These are phyloP conservation scores for Petunia axillaris DNA, from an alignment of 257 asterid species.

Conservation along the genomic window DNA sequence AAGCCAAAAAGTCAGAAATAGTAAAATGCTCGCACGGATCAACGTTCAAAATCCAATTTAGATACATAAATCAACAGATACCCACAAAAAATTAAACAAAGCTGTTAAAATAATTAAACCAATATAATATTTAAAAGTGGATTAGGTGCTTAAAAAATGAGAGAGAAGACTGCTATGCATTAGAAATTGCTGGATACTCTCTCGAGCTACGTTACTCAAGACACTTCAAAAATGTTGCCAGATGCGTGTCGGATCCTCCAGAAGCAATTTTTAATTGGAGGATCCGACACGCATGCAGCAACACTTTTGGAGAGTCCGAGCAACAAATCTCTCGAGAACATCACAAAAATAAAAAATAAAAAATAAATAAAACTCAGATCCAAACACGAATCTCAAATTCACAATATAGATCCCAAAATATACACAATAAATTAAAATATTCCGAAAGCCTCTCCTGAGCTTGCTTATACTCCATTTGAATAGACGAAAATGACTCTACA, in stretches of 20 bases:
- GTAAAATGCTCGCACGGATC: slow-evolving; percentile 28
- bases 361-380: slow-evolving; percentile 20
- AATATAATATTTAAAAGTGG: neutral
- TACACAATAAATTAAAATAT: neutral
- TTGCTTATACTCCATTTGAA: too few species aligned
- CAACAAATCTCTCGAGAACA: neutral
- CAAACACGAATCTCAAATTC: slow-evolving; percentile 18
- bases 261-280: too few species aligned
- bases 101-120: neutral
- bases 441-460: too few species aligned
- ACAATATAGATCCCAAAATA: neutral
- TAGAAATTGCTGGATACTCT: neutral
- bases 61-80: neutral
- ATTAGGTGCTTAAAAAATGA: neutral
- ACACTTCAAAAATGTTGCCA: too few species aligned
- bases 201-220: neutral
- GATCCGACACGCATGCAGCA: too few species aligned
- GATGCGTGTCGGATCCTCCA: too few species aligned
- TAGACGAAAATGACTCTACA: too few species aligned
- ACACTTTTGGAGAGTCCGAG: too few species aligned
- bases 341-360: neutral
- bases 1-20: slow-evolving; percentile 28
- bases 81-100: neutral
- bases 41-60: neutral
- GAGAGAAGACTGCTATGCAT: neutral